Base-by-base conservation (phyloP, 2,329 filamentous ascomycete species). In the Alternaria infectoria region DNA sequence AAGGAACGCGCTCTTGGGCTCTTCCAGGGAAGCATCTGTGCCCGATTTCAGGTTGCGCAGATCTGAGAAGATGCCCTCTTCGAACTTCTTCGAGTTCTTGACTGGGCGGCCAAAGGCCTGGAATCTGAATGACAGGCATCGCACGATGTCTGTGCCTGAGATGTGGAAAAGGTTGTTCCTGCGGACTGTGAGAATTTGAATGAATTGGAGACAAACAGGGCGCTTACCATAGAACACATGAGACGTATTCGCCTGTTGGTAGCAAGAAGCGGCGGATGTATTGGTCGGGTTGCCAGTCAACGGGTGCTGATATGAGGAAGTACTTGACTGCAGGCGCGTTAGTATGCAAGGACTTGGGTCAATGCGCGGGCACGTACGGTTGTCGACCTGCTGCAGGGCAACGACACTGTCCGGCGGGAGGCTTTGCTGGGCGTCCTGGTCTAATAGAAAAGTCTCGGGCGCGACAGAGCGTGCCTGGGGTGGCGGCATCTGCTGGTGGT, bases 71-170 rank as follows among this genome's bases (percentile, higher is more conserved):
- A 99, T 98, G 73, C 96, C 96, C 83, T 99, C 96, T 83, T 99
- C 96, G 78, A 99, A 99, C 83, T 99, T 99, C 86, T 99, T 99
- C 44, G 95, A 96, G 86, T 99, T 99, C 87, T 97, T 98, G 66
- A 99, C 96, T 1, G 96, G 96, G 61, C 96, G 93, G 74, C 96
- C 96, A 79, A 99, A 99, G 55, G 96, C 96, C 84, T 98, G 96
- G 84, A 99, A 99, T 79, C 96, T 88, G 85, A 99, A 99, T 8
- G 96, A 96, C 49, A 99, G 88, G 78, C 96, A 99, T 88, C 96
- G 90, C 66, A 99, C 96, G 77, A 99, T 99, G 81, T 99, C 96
- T 72, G 96, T 99, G 68, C 96, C 96, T 25, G 96, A 98, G 77
- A 99, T 97, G 86, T 99, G 96, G 82, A 99, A 99, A 74, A 99